These are phyloP conservation scores for Chlorella vulgaris DNA, from an alignment of 139 green algal species.

Conservation along the genomic window DNA sequence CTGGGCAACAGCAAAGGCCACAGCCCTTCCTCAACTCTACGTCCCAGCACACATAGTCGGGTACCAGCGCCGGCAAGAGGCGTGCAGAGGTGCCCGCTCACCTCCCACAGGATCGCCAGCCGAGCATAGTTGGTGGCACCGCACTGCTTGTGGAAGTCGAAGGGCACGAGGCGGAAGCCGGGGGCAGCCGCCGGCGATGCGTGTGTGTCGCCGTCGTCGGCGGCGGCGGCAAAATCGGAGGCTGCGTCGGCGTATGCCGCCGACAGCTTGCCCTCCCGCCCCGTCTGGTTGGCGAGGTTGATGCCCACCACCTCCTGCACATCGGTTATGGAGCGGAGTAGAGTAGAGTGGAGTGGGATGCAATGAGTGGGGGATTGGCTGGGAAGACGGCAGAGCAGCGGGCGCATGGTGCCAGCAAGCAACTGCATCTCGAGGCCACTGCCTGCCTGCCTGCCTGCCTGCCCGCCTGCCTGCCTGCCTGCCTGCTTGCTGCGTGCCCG, in stretches of 20 bases:
- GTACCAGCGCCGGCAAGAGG: not conserved
- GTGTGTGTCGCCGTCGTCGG: not conserved
- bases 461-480: no score
- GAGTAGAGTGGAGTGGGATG: not conserved
- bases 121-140: slow-evolving; percentile 73
- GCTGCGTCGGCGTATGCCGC: slow-evolving; percentile 53
- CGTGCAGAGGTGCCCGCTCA: slow-evolving; percentile 10
- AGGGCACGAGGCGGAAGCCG: slow-evolving; percentile 63
- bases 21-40: no score
- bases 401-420: no score
- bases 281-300: slow-evolving; percentile 85
- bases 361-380: not conserved
- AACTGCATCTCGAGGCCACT: no score
- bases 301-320: slow-evolving; percentile 60
- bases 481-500: no score
- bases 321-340: not conserved
- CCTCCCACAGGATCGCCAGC: slow-evolving; percentile 72
- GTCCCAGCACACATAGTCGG: no score
- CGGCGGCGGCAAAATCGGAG: slow-evolving; percentile 2
- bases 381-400: not conserved
- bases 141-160: slow-evolving; percentile 94
- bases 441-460: no score
- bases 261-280: slow-evolving; percentile 78
- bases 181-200: no score
- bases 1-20: no score